phyloP scores from a whole-genome alignment of 1,284 basidiomycete genomes.

The Ceratobasidium sp. region DNA sequence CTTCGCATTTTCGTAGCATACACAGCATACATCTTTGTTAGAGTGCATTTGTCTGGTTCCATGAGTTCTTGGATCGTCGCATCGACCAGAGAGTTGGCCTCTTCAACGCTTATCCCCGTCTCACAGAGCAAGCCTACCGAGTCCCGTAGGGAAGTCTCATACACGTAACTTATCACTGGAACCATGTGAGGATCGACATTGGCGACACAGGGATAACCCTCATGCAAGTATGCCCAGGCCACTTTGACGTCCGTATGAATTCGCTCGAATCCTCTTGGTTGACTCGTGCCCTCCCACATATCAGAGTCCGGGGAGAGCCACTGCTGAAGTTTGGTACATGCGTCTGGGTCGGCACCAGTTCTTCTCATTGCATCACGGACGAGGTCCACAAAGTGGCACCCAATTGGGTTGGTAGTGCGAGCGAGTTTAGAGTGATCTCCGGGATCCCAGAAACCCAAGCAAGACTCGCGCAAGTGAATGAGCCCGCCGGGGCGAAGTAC shows the following conservation, averaged over 20 bases:
- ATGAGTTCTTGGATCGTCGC: slow-evolving; percentile 1
- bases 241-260: background rate
- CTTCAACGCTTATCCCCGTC: background rate
- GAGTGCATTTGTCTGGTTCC: background rate
- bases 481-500: background rate
- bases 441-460: background rate
- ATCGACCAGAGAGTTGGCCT: background rate
- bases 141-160: background rate
- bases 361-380: background rate
- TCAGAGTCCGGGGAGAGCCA: too few relatives aligned
- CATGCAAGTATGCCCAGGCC: background rate
- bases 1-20: slow-evolving; percentile 11
- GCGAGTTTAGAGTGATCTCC: background rate
- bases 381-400: background rate
- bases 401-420: background rate
- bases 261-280: background rate
- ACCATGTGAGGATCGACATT: background rate
- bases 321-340: background rate
- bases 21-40: background rate
- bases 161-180: background rate
- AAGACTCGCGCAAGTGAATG: background rate
- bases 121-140: background rate
- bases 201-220: background rate
- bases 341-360: background rate
- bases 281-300: background rate